phyloP scores from a whole-genome alignment of 208 protist species.

The Leishmania arabica region DNA sequence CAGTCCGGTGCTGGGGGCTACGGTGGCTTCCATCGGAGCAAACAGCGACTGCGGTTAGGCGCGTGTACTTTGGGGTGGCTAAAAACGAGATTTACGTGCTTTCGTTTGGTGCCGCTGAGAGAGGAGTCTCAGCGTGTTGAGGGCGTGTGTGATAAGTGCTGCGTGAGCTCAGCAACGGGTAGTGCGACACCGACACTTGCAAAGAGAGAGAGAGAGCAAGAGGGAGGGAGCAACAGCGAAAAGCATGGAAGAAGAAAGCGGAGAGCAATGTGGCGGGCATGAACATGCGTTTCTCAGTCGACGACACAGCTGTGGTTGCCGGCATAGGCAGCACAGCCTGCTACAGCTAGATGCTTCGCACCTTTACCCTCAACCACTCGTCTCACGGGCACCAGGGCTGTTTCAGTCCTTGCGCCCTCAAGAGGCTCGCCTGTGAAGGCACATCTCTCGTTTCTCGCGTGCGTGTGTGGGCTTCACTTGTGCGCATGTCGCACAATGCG shows the following conservation, averaged over 20 bases:
- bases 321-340: neutral
- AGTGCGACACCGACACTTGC: neutral
- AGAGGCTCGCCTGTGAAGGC: neutral
- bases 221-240: neutral
- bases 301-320: neutral
- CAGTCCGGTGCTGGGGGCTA: slow-evolving; percentile 22
- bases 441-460: neutral
- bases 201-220: neutral
- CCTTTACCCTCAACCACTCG: neutral
- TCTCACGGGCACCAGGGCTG: neutral
- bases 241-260: neutral
- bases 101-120: neutral
- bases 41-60: neutral
- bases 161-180: neutral
- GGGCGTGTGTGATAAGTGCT: neutral
- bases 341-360: neutral
- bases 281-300: neutral
- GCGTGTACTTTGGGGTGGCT: neutral
- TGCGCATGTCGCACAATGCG: neutral
- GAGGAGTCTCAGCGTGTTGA: neutral
- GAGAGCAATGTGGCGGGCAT: neutral
- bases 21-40: slow-evolving; percentile 24
- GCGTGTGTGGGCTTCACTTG: neutral
- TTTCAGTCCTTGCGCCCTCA: neutral
- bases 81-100: neutral